phyloP scores from a whole-genome alignment of 805 yeast genomes.

The Candida taoyuanica region DNA sequence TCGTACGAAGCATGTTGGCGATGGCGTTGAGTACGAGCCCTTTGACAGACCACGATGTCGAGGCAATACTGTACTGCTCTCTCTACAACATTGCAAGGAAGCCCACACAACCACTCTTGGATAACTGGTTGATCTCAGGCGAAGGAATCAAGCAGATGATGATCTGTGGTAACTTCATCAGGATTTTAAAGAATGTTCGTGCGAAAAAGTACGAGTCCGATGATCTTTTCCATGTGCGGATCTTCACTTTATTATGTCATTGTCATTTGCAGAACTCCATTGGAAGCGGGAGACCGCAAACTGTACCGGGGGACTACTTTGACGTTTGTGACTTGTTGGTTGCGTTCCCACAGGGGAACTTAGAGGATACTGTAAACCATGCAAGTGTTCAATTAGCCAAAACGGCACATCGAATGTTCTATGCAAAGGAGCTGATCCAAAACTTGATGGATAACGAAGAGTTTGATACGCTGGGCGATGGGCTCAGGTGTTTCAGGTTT shows the following conservation, averaged over 20 bases:
- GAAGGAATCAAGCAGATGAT: conserved; percentile 47
- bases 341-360: conserved; percentile 44
- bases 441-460: conserved; percentile 21
- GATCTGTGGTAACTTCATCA: conserved; percentile 40
- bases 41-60: conserved; percentile 56
- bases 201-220: conserved; percentile 27
- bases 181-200: conserved; percentile 34
- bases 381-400: conserved; percentile 42
- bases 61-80: conserved; percentile 51
- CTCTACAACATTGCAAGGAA: conserved; percentile 51
- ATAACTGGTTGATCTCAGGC: conserved; percentile 49
- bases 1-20: conserved; percentile 47
- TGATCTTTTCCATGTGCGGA: conserved; percentile 51
- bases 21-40: conserved; percentile 46
- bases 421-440: conserved; percentile 20
- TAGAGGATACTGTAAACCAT: conserved; percentile 52
- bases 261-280: conserved; percentile 48
- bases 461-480: conserved; percentile 13
- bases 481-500: conserved; percentile 18
- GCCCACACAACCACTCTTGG: conserved; percentile 47
- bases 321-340: conserved; percentile 40
- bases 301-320: conserved; percentile 35
- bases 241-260: conserved; percentile 48
- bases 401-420: conserved; percentile 23
- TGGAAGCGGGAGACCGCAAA: conserved; percentile 44